phyloP scores from a whole-genome alignment of 805 yeast species.

The Candida sonorensis region DNA sequence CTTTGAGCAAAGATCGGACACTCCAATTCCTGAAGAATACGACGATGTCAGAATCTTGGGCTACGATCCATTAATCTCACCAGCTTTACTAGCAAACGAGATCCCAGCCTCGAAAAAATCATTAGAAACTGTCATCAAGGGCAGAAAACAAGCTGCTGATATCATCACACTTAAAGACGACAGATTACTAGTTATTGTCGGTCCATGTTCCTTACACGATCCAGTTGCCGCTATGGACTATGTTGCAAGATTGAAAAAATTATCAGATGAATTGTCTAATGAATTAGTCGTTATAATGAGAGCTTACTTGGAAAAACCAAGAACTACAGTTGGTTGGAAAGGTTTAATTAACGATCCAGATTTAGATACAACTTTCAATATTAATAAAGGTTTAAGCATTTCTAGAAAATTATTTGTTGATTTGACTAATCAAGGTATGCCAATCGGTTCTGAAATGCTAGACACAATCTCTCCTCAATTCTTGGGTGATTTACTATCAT shows the following conservation, averaged over 20 bases:
- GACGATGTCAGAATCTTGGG: constrained; percentile 75
- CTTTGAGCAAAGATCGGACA: constrained; percentile 15
- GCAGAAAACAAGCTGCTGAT: constrained; percentile 71
- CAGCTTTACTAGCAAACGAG: constrained; percentile 84
- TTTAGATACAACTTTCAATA: constrained; percentile 84
- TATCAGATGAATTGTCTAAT: constrained; percentile 55
- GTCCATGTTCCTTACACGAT: constrained; percentile 97
- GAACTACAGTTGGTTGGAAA: constrained; percentile 99
- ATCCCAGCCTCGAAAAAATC: constrained; percentile 56
- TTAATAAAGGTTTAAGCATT: constrained; percentile 88
- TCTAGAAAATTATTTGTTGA: constrained; percentile 82
- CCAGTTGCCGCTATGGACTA: constrained; percentile 89
- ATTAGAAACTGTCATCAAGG: constrained; percentile 59
- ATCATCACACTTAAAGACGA: constrained; percentile 75
- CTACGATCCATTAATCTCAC: constrained; percentile 91
- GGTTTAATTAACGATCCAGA: constrained; percentile 97
- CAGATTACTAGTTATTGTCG: constrained; percentile 81
- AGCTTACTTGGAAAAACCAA: constrained; percentile 95
- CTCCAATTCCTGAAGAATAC: constrained; percentile 60
- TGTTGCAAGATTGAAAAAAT: constrained; percentile 54
- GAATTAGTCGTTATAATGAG: constrained; percentile 91
- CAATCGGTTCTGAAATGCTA: constrained; percentile 96
- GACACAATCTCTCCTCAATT: constrained; percentile 97
- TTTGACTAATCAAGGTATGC: constrained; percentile 66
- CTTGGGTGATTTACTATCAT: constrained; percentile 80